Evolutionary conservation across 495 filamentous ascomycete genomes (phyloP).

Genomic region (Jackrogersella minutella): DNA sequence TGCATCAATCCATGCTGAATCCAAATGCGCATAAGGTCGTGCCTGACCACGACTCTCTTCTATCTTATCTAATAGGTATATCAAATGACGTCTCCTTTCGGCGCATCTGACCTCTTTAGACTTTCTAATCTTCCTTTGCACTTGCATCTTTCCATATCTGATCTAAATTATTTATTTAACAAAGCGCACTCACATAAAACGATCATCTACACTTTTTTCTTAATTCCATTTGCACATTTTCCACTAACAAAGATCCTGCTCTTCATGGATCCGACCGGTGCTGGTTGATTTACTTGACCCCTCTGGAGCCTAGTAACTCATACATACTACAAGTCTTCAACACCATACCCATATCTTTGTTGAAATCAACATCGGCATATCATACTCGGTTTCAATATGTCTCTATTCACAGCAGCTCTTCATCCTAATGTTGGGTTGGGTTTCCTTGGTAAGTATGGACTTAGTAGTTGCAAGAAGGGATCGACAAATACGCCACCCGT

Average conservation of each 20-base stretch:
- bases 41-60: not conserved
- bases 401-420: constrained; percentile 71
- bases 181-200: constrained; percentile 6
- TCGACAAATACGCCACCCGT: not conserved
- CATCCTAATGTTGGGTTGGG: constrained; percentile 80
- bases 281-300: constrained; percentile 17
- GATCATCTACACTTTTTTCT: not conserved
- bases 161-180: not conserved
- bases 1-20: no score
- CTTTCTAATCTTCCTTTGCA: constrained; percentile 8
- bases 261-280: constrained; percentile 30
- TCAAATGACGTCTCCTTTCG: constrained; percentile 39
- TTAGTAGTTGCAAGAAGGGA: not conserved
- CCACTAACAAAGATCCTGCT: not conserved
- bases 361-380: not conserved
- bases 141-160: not conserved
- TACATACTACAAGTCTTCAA: not conserved
- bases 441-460: constrained; percentile 69
- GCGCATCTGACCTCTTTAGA: constrained; percentile 25
- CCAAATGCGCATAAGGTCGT: constrained; percentile 6
- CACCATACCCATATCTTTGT: constrained; percentile 10
- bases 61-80: constrained; percentile 1
- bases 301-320: not conserved
- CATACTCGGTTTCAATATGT: constrained; percentile 50
- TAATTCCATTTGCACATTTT: constrained; percentile 7